Percentiles rank a stretch among this genome's conserved stretches.
Conservation (phyloP, 352 stramenopile species). For the Phytophthora palmivora region DNA sequence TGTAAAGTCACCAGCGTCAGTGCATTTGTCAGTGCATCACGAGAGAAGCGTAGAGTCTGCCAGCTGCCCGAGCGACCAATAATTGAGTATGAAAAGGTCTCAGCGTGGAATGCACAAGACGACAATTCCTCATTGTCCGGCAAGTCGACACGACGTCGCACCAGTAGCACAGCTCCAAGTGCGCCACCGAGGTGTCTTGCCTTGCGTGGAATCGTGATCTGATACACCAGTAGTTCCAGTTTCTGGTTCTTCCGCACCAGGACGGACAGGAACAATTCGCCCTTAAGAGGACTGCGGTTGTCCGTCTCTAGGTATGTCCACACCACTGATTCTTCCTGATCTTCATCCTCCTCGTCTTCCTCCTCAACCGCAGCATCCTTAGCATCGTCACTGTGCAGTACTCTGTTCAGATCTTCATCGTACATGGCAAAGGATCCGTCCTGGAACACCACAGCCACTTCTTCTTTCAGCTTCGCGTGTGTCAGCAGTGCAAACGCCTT, state of each 20-base stretch:
- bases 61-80: constrained; percentile 65
- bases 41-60: constrained; percentile 53
- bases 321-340: constrained; percentile 40
- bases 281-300: constrained; percentile 62
- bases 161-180: constrained; percentile 40
- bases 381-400: constrained; percentile 53
- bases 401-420: constrained; percentile 54
- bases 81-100: constrained; percentile 76
- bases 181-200: constrained; percentile 40
- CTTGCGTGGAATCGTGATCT: constrained; percentile 45
- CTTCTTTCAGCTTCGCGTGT: constrained; percentile 66
- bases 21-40: constrained; percentile 54
- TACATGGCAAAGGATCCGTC: constrained; percentile 68
- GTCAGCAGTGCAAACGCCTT: constrained; percentile 58
- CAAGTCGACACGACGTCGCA: constrained; percentile 41
- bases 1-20: constrained; percentile 53
- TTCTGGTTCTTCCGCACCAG: constrained; percentile 54
- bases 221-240: constrained; percentile 67
- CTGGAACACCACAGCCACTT: constrained; percentile 71
- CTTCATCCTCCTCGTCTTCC: constrained; percentile 31
- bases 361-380: constrained; percentile 31
- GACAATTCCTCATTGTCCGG: constrained; percentile 41
- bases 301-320: constrained; percentile 66
- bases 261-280: constrained; percentile 69
- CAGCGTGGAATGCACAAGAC: constrained; percentile 71